A percentile compares a stretch with the other conserved stretches of the same genome.
Evolutionary conservation across 208 protist genomes (phyloP).

Genomic region (Spongospora subterranea): DNA sequence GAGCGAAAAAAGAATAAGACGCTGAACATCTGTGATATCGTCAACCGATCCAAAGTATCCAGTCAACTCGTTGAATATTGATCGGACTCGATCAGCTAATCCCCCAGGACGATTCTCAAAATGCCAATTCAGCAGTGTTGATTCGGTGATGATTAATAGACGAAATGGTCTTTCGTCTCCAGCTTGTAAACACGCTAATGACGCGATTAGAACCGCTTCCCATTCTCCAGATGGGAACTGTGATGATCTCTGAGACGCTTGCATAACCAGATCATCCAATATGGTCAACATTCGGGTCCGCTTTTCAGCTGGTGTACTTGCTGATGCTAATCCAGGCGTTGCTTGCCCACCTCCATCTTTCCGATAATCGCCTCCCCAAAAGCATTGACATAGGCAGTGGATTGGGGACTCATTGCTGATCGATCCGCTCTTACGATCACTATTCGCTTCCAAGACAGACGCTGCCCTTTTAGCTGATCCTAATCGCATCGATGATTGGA

Average conservation of each 20-base stretch:
- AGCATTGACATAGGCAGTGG: neutral
- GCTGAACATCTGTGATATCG: slow-evolving; percentile 35
- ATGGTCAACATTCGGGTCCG: neutral
- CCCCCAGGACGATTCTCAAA: slow-evolving; percentile 19
- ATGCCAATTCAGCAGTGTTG: slow-evolving; percentile 17
- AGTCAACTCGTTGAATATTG: slow-evolving; percentile 31
- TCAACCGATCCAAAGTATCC: neutral
- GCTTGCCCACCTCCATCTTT: no score
- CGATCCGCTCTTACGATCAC: no score
- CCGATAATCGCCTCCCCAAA: neutral
- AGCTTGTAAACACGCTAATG: neutral
- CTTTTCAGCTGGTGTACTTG: neutral
- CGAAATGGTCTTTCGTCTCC: slow-evolving; percentile 18
- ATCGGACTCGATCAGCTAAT: slow-evolving; percentile 1
- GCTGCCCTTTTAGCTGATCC: no score
- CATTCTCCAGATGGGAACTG: slow-evolving; percentile 32
- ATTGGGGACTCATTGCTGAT: slow-evolving; percentile 8
- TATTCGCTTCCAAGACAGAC: no score
- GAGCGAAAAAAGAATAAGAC: slow-evolving; percentile 38
- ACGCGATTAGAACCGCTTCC: slow-evolving; percentile 12
- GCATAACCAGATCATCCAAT: slow-evolving; percentile 34
- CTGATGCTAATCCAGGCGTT: no score
- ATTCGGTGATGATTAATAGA: slow-evolving; percentile 47
- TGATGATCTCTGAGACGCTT: neutral
- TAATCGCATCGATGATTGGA: neutral